These are phyloP conservation scores for Pythium biforme DNA, from an alignment of 352 stramenopile species.

Conservation along the genomic window DNA sequence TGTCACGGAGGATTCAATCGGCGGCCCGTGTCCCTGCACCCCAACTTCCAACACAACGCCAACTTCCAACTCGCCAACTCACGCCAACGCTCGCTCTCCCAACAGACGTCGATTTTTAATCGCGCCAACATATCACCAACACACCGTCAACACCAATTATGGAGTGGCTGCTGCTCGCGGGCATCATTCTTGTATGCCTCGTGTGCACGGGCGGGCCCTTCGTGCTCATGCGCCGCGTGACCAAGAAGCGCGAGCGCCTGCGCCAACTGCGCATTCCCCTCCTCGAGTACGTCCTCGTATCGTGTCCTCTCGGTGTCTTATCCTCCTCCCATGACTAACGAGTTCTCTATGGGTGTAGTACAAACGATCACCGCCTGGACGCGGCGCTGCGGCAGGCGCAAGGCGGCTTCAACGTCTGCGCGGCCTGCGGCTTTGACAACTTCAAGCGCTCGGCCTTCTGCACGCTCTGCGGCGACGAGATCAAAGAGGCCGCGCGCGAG, in stretches of 20 bases:
- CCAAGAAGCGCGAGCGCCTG: constrained; percentile 18
- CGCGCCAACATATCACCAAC: constrained; percentile 1
- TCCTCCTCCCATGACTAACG: background rate
- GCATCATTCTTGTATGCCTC: constrained; percentile 12
- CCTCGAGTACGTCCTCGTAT: constrained; percentile 8
- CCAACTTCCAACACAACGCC: too few species aligned
- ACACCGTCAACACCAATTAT: constrained; percentile 2
- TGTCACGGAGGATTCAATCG: background rate
- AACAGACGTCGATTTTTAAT: background rate
- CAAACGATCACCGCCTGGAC: constrained; percentile 26
- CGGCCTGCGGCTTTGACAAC: constrained; percentile 30
- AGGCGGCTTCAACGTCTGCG: constrained; percentile 28
- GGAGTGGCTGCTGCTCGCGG: constrained; percentile 22
- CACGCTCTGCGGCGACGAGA: constrained; percentile 28
- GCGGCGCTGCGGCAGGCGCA: constrained; percentile 23
- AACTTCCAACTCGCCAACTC: too few species aligned
- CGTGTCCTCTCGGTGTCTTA: background rate
- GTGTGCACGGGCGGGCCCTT: constrained; percentile 20
- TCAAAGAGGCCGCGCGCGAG: constrained; percentile 18
- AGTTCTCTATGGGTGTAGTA: constrained; percentile 3
- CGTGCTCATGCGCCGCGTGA: constrained; percentile 17
- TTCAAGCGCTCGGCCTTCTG: constrained; percentile 31
- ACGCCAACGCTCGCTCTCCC: background rate
- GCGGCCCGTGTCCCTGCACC: background rate
- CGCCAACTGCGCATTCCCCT: constrained; percentile 15